phyloP scores from a whole-genome alignment of 179 eudicot species.

The Camellia oleifera region DNA sequence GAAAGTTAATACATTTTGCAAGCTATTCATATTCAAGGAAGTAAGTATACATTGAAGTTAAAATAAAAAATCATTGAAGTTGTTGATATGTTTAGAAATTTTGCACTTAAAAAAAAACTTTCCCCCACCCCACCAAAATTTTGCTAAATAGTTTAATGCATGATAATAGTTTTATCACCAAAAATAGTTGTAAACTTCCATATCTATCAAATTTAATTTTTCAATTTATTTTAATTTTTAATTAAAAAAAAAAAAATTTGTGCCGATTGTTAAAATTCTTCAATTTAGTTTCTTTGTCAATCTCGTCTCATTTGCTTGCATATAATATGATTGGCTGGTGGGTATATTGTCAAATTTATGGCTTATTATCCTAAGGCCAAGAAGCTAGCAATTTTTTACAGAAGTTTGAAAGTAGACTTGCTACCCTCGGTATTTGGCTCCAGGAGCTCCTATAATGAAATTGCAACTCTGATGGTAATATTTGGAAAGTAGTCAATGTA shows the following conservation, averaged over 20 bases:
- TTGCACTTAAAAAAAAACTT: too few species aligned
- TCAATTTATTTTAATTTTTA: too few species aligned
- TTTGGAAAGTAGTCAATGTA: neutral
- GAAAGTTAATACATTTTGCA: neutral
- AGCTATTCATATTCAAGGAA: neutral
- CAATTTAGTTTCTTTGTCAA: neutral
- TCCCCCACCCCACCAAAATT: neutral
- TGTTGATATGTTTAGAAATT: neutral
- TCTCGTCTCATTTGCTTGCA: neutral
- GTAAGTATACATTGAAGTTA: neutral
- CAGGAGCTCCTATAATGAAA: neutral
- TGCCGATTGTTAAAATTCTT: neutral
- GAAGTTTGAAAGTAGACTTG: neutral
- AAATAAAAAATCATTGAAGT: neutral
- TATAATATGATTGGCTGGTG: neutral
- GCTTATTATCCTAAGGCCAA: neutral
- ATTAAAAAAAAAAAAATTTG: too few species aligned
- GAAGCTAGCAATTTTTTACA: neutral
- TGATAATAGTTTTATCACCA: neutral
- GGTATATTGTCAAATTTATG: neutral
- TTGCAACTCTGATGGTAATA: neutral
- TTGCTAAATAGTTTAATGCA: neutral
- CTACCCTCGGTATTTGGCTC: neutral
- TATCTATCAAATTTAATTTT: neutral
- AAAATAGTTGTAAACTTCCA: neutral